A percentile compares a stretch with the other conserved stretches of the same genome.
Conservation (phyloP, 495 filamentous ascomycete species). For the Penicillium arizonense region DNA sequence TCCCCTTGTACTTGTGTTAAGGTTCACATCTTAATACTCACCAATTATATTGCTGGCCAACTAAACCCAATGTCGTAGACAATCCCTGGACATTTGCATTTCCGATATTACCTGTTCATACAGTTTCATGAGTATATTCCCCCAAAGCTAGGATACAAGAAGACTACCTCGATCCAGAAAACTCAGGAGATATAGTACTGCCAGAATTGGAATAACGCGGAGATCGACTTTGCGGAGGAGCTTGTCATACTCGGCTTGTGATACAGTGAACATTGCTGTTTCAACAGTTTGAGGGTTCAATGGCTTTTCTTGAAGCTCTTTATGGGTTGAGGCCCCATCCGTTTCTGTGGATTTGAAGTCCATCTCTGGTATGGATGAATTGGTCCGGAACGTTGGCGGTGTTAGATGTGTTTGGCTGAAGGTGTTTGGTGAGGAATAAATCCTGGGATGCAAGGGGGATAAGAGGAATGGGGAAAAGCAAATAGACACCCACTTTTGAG, state of each 20-base stretch:
- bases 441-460: too few species aligned
- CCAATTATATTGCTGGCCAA: slow-evolving; percentile 14
- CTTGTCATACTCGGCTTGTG: background rate
- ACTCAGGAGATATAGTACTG: slow-evolving; percentile 5
- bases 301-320: too few species aligned
- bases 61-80: background rate
- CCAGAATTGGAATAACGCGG: slow-evolving; percentile 12
- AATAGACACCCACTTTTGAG: too few species aligned
- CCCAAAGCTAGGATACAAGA: too few species aligned
- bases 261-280: background rate
- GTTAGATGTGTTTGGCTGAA: too few species aligned
- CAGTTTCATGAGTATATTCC: background rate
- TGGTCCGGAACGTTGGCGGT: too few species aligned
- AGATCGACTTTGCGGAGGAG: slow-evolving; percentile 10
- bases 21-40: background rate
- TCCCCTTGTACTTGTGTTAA: too few species aligned
- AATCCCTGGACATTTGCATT: slow-evolving; percentile 14
- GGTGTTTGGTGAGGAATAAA: too few species aligned
- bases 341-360: too few species aligned
- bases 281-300: background rate
- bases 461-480: too few species aligned
- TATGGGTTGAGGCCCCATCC: too few species aligned
- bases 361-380: too few species aligned
- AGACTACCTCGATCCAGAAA: slow-evolving; percentile 9
- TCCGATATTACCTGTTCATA: slow-evolving; percentile 5